Evolutionary conservation across 345 rosid species (phyloP).

Genomic region (Brassica incana): DNA sequence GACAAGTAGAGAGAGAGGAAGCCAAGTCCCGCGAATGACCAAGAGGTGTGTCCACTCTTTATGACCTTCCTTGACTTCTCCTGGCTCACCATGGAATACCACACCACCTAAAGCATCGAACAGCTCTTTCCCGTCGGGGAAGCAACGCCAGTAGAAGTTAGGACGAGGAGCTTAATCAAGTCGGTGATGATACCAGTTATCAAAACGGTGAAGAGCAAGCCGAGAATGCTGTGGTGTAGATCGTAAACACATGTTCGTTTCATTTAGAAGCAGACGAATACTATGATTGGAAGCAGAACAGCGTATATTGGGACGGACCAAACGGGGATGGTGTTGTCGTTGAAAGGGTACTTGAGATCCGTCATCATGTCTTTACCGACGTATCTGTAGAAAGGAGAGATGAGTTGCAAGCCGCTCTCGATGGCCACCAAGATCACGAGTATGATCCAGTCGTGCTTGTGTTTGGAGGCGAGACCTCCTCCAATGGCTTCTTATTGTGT

Average conservation of each 20-base stretch:
- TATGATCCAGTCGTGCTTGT: constrained; percentile 77
- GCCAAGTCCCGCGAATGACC: constrained; percentile 85
- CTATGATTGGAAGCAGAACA: constrained; percentile 55
- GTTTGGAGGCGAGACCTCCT: constrained; percentile 54
- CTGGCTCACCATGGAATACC: constrained; percentile 60
- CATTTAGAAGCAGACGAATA: constrained; percentile 52
- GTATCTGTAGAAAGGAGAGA: constrained; percentile 76
- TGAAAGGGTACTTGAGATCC: constrained; percentile 74
- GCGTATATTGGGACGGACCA: constrained; percentile 78
- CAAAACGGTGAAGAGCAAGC: constrained; percentile 65
- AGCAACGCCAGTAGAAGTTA: constrained; percentile 95
- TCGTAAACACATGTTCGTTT: constrained; percentile 68
- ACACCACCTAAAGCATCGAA: constrained; percentile 63
- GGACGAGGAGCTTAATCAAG: constrained; percentile 84
- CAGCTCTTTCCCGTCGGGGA: constrained; percentile 78
- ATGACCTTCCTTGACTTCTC: constrained; percentile 74
- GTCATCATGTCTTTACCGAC: constrained; percentile 79
- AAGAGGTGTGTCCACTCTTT: constrained; percentile 81
- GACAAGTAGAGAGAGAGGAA: constrained; percentile 71
- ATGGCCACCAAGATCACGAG: constrained; percentile 51
- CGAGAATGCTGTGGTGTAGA: constrained; percentile 76
- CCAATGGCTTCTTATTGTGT: constrained; percentile 63
- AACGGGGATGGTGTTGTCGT: constrained; percentile 61
- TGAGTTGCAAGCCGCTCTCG: constrained; percentile 43
- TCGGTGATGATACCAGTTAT: constrained; percentile 75